A percentile compares a stretch with the other conserved stretches of the same genome.
Evolutionary conservation across 2,329 filamentous ascomycete genomes (phyloP).

Genomic region (Pseudogymnoascus sp.): DNA sequence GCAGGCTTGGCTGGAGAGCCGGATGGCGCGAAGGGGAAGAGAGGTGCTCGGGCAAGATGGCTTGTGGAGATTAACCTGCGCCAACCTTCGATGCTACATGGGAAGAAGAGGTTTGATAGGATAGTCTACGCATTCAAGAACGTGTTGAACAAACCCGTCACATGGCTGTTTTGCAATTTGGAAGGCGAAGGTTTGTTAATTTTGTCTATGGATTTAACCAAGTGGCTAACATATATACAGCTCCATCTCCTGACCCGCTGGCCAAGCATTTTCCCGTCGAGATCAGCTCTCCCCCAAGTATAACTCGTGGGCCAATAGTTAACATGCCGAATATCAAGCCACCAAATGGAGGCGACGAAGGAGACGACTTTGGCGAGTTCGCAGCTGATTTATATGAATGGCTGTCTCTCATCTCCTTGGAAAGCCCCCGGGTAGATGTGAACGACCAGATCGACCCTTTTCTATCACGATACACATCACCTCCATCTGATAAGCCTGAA

Average conservation of each 20-base stretch:
- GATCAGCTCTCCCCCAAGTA: constrained; percentile 30
- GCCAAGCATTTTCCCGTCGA: constrained; percentile 36
- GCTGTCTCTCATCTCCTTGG: constrained; percentile 58
- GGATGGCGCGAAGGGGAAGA: constrained; percentile 48
- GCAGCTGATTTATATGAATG: constrained; percentile 64
- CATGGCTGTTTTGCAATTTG: constrained; percentile 73
- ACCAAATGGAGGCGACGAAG: constrained; percentile 28
- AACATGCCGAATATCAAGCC: constrained; percentile 25
- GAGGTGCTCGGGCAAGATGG: constrained; percentile 62
- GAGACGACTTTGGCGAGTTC: constrained; percentile 52
- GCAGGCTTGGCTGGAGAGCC: constrained; percentile 71
- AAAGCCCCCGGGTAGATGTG: constrained; percentile 53
- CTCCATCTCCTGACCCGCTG: constrained; percentile 42
- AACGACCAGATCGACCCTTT: constrained; percentile 58
- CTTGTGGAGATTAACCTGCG: constrained; percentile 72
- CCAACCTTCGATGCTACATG: constrained; percentile 66
- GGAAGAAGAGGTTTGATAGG: constrained; percentile 75
- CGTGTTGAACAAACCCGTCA: constrained; percentile 57
- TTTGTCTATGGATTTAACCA: background rate
- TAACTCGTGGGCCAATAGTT: constrained; percentile 26
- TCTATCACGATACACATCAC: constrained; percentile 58
- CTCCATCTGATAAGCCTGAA: constrained; percentile 25
- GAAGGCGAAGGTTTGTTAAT: constrained; percentile 36
- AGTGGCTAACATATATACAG: constrained; percentile 29
- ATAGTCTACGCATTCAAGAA: constrained; percentile 72